Conservation (phyloP, 208 protist genomes). For the Trichomonas gallinae region DNA sequence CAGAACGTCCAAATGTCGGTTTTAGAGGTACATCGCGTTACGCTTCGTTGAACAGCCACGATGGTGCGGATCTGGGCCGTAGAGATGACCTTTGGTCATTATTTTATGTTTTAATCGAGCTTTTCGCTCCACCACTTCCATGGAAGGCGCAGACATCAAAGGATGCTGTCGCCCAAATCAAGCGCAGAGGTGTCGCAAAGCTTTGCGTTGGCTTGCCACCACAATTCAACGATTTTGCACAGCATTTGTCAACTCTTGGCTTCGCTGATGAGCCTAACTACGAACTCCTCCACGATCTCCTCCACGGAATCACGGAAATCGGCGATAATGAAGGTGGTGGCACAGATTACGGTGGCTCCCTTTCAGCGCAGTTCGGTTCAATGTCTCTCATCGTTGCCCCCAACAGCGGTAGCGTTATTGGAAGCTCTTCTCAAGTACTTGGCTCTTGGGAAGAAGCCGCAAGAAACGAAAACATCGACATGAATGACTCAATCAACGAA, state of each 20-base stretch:
- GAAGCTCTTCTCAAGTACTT: not conserved
- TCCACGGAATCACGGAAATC: not conserved
- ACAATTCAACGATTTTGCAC: not conserved
- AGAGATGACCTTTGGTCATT: not conserved
- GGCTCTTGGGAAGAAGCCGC: not conserved
- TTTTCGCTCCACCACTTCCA: not conserved
- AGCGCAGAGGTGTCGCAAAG: not conserved
- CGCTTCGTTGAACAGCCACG: not conserved
- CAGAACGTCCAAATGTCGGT: not conserved
- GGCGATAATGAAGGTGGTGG: not conserved
- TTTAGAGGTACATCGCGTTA: conserved; percentile 19
- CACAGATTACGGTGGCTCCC: not conserved
- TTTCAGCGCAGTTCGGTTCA: not conserved
- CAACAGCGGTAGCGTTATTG: not conserved
- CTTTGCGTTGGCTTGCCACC: not conserved
- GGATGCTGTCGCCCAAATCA: not conserved
- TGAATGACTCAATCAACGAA: not conserved
- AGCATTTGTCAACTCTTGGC: not conserved
- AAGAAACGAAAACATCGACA: not conserved
- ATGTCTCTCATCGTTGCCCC: not conserved
- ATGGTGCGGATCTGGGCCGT: not conserved
- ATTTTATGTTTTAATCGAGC: conserved; percentile 8
- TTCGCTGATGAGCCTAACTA: conserved; percentile 11
- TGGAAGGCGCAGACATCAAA: not conserved
- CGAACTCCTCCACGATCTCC: not conserved